phyloP scores from a whole-genome alignment of 345 rosid genomes.

The Hibiscus trionum region DNA sequence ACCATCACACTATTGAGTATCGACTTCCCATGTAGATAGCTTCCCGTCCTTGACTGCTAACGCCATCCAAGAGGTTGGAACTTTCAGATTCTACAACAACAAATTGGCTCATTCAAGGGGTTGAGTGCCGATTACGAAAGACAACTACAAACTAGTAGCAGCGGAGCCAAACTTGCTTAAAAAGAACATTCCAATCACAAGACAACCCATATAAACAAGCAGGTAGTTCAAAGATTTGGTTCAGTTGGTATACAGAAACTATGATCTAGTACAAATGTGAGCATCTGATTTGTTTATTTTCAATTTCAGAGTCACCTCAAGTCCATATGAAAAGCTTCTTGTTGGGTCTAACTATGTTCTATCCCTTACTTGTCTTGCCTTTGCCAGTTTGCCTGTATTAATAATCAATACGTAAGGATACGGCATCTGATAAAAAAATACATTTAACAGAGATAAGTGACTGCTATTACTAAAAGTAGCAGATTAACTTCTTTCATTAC shows the following conservation, averaged over 20 bases:
- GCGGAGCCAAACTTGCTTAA: too few relatives aligned
- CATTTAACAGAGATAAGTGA: background rate
- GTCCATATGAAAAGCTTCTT: background rate
- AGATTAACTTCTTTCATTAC: background rate
- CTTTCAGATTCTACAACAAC: constrained; percentile 15
- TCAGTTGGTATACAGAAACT: too few relatives aligned
- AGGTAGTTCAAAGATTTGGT: too few relatives aligned
- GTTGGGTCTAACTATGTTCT: background rate
- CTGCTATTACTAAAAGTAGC: background rate
- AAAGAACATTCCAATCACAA: too few relatives aligned
- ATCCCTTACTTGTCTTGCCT: background rate
- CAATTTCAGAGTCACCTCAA: background rate
- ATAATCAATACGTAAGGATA: background rate
- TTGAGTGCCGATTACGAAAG: background rate
- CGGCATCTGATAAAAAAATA: background rate
- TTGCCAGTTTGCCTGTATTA: background rate
- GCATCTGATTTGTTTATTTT: background rate
- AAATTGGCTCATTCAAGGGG: background rate
- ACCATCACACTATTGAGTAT: background rate
- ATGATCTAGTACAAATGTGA: background rate
- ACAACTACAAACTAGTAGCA: background rate
- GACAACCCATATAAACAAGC: too few relatives aligned
- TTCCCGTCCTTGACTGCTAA: background rate
- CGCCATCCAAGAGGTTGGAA: constrained; percentile 7
- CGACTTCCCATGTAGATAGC: background rate